Percentiles rank a stretch among this genome's conserved stretches.
These are phyloP conservation scores for Arthroderma sp. DNA, from an alignment of 2,329 filamentous ascomycete species.

Conservation along the genomic window DNA sequence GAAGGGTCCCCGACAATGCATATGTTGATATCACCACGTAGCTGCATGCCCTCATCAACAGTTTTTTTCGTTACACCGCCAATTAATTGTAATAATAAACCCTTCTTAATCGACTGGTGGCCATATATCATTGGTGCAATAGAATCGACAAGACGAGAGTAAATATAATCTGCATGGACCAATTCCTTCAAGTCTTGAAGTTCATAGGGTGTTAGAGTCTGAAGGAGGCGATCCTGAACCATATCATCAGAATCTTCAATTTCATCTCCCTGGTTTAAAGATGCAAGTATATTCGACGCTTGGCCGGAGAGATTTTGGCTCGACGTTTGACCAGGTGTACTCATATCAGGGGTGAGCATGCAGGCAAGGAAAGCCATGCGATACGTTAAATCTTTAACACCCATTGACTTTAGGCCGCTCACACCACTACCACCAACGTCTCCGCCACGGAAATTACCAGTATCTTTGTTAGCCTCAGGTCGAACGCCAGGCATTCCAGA, in stretches of 20 bases:
- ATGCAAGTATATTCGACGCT: constrained; percentile 70
- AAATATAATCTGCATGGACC: constrained; percentile 93
- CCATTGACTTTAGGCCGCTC: constrained; percentile 76
- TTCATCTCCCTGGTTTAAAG: constrained; percentile 60
- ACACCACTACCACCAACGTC: constrained; percentile 78
- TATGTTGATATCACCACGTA: constrained; percentile 96
- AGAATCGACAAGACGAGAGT: constrained; percentile 80
- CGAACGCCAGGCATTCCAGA: constrained; percentile 76
- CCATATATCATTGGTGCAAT: constrained; percentile 96
- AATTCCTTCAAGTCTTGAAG: constrained; percentile 84
- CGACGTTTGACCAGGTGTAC: constrained; percentile 61
- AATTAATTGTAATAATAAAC: constrained; percentile 82
- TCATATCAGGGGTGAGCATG: constrained; percentile 85
- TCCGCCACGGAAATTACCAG: constrained; percentile 57
- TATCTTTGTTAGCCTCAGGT: constrained; percentile 73
- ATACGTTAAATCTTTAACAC: constrained; percentile 90
- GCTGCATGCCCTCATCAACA: constrained; percentile 72
- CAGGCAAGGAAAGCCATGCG: constrained; percentile 91
- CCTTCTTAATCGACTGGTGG: constrained; percentile 96
- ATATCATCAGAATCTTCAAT: constrained; percentile 66
- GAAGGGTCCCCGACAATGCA: constrained; percentile 96
- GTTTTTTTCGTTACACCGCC: constrained; percentile 90
- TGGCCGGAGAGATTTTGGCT: constrained; percentile 58
- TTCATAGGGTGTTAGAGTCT: constrained; percentile 71
- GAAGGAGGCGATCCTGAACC: constrained; percentile 74